Base-by-base conservation (phyloP, 73 alveolate genomes). In the Paramecium biaurelia region DNA sequence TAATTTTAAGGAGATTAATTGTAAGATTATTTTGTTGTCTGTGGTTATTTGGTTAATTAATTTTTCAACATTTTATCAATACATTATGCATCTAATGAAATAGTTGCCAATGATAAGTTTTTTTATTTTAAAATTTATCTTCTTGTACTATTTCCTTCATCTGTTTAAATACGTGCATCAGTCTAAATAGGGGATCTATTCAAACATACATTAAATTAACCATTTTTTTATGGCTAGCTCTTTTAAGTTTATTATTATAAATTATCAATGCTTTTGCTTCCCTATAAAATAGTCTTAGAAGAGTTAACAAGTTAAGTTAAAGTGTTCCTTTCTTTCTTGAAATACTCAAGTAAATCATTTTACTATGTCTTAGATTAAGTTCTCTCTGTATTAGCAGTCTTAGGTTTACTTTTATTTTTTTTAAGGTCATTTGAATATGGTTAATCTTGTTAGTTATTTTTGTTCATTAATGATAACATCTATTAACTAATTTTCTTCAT, bases 291-390 rank as follows among this genome's bases (percentile, higher is more conserved):
- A 4, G 24, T 10, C 12, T 34, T 79, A 9, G 26, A 10, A 20
- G 45, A 24, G 23, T 47, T 79, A 2, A 63, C 28, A 12, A 79
- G 56, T 41, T 21, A 47, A 79, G 18, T 79, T 24, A 79, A 24
- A 38, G 90, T 38, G 56, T 79, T 79, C 56, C 74, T 43, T 5
- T 79, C 90, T 45, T 79, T 79, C 14, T 79, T 79, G 32, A 79
- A 79, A 47, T 79, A 79, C 18, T 79, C 90, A 24, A 79, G 30
- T 45, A 79, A 43, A 42, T 79, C 90, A 23, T 18, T 23, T 24
- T 79, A 43, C 23, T 28, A 20, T 0, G 21, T 41, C 15, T 79
- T 79, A 2, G 90, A 79, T 79, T 32, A 10, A 38, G 90, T 70
- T 12, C 90, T 79, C 24, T 79, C 90, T 37, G 90, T 79, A 12